A percentile compares a stretch with the other conserved stretches of the same genome.
Conservation (phyloP, 2,329 filamentous ascomycete species). For the Fusarium denticulatum region DNA sequence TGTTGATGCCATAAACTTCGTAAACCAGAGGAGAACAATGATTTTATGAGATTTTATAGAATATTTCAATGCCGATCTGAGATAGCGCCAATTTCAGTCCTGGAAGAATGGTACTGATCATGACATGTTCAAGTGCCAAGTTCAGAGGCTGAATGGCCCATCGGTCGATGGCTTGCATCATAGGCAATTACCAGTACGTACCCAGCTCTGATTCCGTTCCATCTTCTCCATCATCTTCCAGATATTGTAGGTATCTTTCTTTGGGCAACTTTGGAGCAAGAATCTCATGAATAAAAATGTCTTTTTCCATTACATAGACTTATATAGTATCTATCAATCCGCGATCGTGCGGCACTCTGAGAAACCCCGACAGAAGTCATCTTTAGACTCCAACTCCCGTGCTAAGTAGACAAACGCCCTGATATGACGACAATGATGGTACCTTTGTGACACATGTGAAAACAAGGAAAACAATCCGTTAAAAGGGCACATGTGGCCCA, state of each 20-base stretch:
- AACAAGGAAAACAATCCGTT: constrained; percentile 29
- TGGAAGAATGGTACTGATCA: not conserved
- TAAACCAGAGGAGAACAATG: not conserved
- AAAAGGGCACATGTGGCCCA: constrained; percentile 13
- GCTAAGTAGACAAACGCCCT: constrained; percentile 42
- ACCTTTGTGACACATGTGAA: constrained; percentile 22
- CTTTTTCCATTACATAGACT: constrained; percentile 33
- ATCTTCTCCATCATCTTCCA: not conserved
- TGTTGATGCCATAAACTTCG: not conserved
- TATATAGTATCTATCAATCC: constrained; percentile 28
- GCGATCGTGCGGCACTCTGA: constrained; percentile 24
- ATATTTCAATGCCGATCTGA: not conserved
- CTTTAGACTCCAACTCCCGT: constrained; percentile 39
- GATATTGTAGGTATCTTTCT: not conserved
- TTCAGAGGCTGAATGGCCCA: not conserved
- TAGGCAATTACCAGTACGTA: not conserved
- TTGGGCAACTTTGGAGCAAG: not conserved
- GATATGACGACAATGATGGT: constrained; percentile 34
- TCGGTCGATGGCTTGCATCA: not conserved
- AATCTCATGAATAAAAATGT: not conserved
- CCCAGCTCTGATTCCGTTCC: not conserved
- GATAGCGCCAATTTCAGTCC: not conserved
- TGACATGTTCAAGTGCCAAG: not conserved
- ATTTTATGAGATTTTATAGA: not conserved
- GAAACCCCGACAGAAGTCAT: constrained; percentile 15